Evolutionary conservation across 129 eudicot species (phyloP), one percentile per base, ranked within the genome.

Genomic region (Pulicaria dysenterica): DNA sequence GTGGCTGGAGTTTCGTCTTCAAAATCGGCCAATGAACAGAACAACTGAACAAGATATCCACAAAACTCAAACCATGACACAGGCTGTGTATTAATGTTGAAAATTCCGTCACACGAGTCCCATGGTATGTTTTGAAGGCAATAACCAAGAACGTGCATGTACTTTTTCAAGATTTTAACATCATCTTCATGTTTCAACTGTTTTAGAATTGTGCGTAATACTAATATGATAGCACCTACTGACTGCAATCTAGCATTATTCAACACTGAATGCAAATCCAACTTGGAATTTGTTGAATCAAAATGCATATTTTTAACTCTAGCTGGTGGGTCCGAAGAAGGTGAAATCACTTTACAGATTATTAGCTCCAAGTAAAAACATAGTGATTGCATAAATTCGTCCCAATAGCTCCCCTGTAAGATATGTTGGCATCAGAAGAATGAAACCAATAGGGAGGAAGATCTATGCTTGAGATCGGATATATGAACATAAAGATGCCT

Each of bases 31-130:
- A 85, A 60, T 1, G 98, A 85, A 79, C 92, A 87, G 49, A 87
- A 74, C 62, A 89, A 74, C 85, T 86, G 95, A 80, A 88, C 63
- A 69, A 87, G 77, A 81, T 72, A 62, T 57, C 95, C 98, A 37
- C 62, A 46, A 62, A 90, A 87, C 58, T 59, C 65, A 59, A 77
- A 45, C 76, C 68, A 43, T 59, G 65, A 59, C 38, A 12, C 0
- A 5, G 11, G 46, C 78, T 58, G 76, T 75, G 69, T 72, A 79
- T 79, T 45, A 46, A 53, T 39, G 44, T 58, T 58, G 67, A 58
- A 60, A 50, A 65, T 8, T 57, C 55, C 72, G 64, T 59, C 15
- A 62, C 88, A 65, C 17, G 63, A 11, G 72, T 87, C 82, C 95
- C 96, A 85, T 4, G 87, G 87, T 55, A 87, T 43, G 79, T 67